phyloP scores from a whole-genome alignment of 345 rosid genomes.

The Hibiscus trionum region DNA sequence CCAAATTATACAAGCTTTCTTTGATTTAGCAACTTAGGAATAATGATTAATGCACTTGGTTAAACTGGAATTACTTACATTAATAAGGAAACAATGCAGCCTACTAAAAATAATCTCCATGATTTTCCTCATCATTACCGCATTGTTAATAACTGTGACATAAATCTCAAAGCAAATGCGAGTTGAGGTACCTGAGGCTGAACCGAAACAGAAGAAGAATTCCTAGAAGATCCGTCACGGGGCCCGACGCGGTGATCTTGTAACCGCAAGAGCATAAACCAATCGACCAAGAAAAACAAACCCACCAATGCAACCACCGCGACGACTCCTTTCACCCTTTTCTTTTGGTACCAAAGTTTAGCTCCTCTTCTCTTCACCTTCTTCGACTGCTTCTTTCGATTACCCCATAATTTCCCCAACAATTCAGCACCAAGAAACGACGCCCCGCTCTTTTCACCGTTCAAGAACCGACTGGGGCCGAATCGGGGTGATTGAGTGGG shows the following conservation, averaged over 20 bases:
- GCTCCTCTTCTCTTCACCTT: conserved; percentile 40
- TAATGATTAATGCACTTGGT: not conserved
- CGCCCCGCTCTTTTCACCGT: conserved; percentile 16
- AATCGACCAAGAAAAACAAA: conserved; percentile 64
- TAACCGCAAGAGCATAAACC: conserved; percentile 63
- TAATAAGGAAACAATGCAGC: not conserved
- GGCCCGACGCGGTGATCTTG: conserved; percentile 39
- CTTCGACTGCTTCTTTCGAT: conserved; percentile 25
- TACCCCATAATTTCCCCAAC: conserved; percentile 28
- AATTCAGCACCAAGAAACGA: conserved; percentile 18
- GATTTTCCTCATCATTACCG: not conserved
- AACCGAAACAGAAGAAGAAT: conserved; percentile 27
- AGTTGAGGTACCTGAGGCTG: conserved; percentile 33
- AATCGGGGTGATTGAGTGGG: conserved; percentile 16
- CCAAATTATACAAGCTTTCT: not conserved
- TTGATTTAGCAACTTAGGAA: not conserved
- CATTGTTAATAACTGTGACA: not conserved
- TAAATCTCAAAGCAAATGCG: not conserved
- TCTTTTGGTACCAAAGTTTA: conserved; percentile 39
- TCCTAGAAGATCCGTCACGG: conserved; percentile 23
- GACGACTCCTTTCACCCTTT: conserved; percentile 36
- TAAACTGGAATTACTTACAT: not conserved
- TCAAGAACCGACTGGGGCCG: conserved; percentile 33
- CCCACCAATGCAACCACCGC: conserved; percentile 42
- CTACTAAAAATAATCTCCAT: not conserved